These are phyloP conservation scores for Canavalia ensiformis DNA, from an alignment of 306 rosid genomes.

Conservation along the genomic window DNA sequence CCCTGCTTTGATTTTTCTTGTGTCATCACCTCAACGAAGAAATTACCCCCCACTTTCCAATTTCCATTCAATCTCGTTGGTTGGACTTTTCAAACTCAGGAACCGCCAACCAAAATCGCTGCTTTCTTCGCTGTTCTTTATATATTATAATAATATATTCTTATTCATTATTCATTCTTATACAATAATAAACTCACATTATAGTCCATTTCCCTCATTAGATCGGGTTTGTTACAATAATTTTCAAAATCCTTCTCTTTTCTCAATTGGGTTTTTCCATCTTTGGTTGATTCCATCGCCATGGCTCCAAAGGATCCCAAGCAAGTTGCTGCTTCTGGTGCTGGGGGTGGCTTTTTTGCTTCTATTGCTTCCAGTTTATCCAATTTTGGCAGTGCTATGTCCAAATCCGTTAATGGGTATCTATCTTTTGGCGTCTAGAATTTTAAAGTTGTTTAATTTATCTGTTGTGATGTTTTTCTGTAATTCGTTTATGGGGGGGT, in stretches of 20 bases:
- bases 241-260: slow-evolving; percentile 27
- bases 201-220: slow-evolving; percentile 34
- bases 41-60: slow-evolving; percentile 13
- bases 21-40: neutral
- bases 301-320: slow-evolving; percentile 80
- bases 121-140: slow-evolving; percentile 56
- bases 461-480: neutral
- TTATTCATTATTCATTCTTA: neutral
- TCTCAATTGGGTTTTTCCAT: slow-evolving; percentile 32
- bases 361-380: slow-evolving; percentile 75
- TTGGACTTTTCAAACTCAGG: slow-evolving; percentile 65
- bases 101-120: slow-evolving; percentile 65
- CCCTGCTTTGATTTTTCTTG: neutral
- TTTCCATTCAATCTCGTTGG: neutral
- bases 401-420: slow-evolving; percentile 86
- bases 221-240: slow-evolving; percentile 40
- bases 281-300: slow-evolving; percentile 44
- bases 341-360: slow-evolving; percentile 70
- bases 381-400: slow-evolving; percentile 65
- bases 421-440: neutral
- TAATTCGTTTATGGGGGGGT: slow-evolving; percentile 31
- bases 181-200: slow-evolving; percentile 10
- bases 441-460: slow-evolving; percentile 25
- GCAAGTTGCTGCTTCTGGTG: slow-evolving; percentile 50
- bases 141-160: slow-evolving; percentile 9